These are phyloP conservation scores for Aureobasidium sp. DNA, from an alignment of 2,329 filamentous ascomycete species.

Conservation along the genomic window DNA sequence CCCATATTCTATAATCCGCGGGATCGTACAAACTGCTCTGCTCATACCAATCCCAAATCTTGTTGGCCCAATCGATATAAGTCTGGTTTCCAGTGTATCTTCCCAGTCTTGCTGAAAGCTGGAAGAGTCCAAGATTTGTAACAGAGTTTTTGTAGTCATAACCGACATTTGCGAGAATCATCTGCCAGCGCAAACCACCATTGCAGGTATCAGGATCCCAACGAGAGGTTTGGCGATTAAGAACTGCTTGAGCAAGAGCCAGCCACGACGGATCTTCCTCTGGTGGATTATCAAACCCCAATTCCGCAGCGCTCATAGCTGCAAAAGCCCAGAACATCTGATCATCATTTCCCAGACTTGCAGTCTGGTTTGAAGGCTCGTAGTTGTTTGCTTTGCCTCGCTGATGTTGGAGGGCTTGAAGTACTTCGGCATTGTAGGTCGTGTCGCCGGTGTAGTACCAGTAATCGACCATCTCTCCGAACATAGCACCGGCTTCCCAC, in stretches of 20 bases:
- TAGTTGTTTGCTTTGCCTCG: background rate
- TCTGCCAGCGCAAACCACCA: constrained; percentile 78
- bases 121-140: constrained; percentile 50
- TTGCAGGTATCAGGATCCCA: constrained; percentile 60
- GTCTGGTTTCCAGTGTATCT: constrained; percentile 71
- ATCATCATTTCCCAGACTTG: background rate
- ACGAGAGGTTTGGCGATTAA: constrained; percentile 50
- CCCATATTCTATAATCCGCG: constrained; percentile 42
- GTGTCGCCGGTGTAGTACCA: background rate
- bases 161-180: constrained; percentile 66
- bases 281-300: background rate
- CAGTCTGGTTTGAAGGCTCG: background rate
- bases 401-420: background rate
- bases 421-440: background rate
- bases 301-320: background rate
- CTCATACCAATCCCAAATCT: constrained; percentile 51
- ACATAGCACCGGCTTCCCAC: background rate
- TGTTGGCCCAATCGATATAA: constrained; percentile 67
- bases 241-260: background rate
- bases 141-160: constrained; percentile 51
- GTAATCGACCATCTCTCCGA: background rate
- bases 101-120: constrained; percentile 59
- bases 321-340: background rate
- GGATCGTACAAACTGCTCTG: constrained; percentile 32
- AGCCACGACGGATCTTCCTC: background rate